These are phyloP conservation scores for Vigna angularis DNA, from an alignment of 306 rosid genomes.

Conservation along the genomic window DNA sequence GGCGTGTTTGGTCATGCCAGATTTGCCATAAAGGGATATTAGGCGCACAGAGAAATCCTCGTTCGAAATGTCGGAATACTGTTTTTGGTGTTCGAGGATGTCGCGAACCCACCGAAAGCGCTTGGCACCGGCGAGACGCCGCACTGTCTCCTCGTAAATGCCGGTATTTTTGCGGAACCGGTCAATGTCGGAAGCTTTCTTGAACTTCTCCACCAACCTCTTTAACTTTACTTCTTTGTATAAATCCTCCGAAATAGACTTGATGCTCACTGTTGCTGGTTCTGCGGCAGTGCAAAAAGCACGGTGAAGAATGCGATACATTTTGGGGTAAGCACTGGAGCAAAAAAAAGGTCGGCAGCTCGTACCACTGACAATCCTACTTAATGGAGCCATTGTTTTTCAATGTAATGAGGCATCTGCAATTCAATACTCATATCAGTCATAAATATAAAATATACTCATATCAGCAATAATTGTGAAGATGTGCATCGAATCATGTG, in stretches of 20 bases:
- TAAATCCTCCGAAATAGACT: constrained; percentile 52
- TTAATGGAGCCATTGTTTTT: neutral
- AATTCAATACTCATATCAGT: too few species aligned
- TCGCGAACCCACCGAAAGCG: constrained; percentile 70
- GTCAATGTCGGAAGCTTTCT: constrained; percentile 61
- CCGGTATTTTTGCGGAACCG: constrained; percentile 67
- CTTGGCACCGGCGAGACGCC: constrained; percentile 74
- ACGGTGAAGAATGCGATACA: constrained; percentile 54
- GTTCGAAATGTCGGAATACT: constrained; percentile 53
- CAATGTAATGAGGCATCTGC: too few species aligned
- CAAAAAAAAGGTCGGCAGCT: neutral
- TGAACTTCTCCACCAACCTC: constrained; percentile 69
- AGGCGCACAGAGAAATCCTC: constrained; percentile 77
- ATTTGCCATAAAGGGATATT: constrained; percentile 58
- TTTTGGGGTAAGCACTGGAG: neutral
- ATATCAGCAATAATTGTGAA: too few species aligned
- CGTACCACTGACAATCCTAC: neutral
- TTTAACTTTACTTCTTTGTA: constrained; percentile 61
- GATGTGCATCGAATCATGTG: too few species aligned
- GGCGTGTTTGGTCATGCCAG: constrained; percentile 64
- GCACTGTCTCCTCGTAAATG: constrained; percentile 65
- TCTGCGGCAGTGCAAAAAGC: constrained; percentile 52
- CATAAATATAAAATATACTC: too few species aligned
- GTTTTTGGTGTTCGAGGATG: constrained; percentile 74
- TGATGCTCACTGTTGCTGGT: constrained; percentile 34